phyloP scores from a whole-genome alignment of 1,284 basidiomycete species.

The Tilletiaria anomala region DNA sequence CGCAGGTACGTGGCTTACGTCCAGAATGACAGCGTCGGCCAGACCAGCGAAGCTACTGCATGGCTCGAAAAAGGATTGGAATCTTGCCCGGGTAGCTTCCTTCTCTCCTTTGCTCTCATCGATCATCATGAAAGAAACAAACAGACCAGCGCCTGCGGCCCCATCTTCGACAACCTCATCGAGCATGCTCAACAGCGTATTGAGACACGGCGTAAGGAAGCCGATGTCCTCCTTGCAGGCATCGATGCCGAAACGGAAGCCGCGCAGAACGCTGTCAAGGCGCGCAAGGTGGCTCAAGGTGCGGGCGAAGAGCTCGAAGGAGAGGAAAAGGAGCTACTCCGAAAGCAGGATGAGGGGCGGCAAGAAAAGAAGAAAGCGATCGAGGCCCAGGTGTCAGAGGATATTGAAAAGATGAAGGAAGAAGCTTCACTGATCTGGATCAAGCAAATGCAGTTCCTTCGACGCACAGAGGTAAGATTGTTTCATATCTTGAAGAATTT shows the following conservation, averaged over 20 bases:
- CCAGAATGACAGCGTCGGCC: conserved; percentile 60
- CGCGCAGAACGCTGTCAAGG: conserved; percentile 10
- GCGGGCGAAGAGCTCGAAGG: conserved; percentile 1
- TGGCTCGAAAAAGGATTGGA: conserved; percentile 71
- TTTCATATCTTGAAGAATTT: background rate
- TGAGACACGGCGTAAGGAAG: conserved; percentile 51
- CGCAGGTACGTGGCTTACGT: conserved; percentile 85
- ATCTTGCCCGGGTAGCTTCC: conserved; percentile 74
- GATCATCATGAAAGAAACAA: conserved; percentile 61
- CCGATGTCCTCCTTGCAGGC: conserved; percentile 43
- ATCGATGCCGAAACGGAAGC: conserved; percentile 37
- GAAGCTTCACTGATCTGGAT: conserved; percentile 49
- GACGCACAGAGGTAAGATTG: conserved; percentile 55
- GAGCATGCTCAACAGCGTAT: conserved; percentile 56
- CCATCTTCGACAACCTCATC: conserved; percentile 53
- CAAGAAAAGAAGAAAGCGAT: conserved; percentile 39
- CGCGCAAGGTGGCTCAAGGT: background rate
- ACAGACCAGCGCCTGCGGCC: conserved; percentile 32
- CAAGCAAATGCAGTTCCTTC: conserved; percentile 83
- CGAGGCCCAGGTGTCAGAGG: conserved; percentile 34
- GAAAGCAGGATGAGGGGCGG: conserved; percentile 43
- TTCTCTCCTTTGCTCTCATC: conserved; percentile 76
- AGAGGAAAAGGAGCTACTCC: background rate
- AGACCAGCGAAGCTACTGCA: conserved; percentile 64
- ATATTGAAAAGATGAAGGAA: conserved; percentile 44